Percentiles rank a stretch among this genome's conserved stretches.
phyloP scores from a whole-genome alignment of 2,329 filamentous ascomycete genomes.

The Didymella pinodella region DNA sequence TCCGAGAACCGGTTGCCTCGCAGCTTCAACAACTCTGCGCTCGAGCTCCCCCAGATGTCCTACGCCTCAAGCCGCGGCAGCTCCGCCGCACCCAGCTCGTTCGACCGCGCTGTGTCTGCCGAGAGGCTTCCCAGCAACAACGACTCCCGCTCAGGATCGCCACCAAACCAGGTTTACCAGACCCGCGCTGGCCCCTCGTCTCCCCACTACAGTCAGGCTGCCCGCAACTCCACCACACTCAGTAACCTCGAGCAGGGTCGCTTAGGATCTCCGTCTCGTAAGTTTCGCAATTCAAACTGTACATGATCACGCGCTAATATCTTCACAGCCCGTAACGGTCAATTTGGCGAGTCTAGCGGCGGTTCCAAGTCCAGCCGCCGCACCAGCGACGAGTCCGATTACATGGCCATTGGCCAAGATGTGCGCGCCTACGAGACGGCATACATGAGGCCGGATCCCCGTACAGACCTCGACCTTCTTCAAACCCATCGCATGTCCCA shows the following conservation, averaged over 20 bases:
- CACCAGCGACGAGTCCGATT: conserved; percentile 49
- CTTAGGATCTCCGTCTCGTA: conserved; percentile 40
- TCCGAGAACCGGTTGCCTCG: conserved; percentile 41
- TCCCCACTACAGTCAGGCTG: conserved; percentile 47
- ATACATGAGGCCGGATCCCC: conserved; percentile 47
- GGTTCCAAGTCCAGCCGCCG: conserved; percentile 43
- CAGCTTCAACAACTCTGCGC: conserved; percentile 44
- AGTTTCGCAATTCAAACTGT: conserved; percentile 8
- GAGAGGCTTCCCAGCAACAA: conserved; percentile 44
- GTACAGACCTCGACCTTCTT: conserved; percentile 52
- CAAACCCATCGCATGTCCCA: conserved; percentile 59
- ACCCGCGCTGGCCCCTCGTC: conserved; percentile 44
- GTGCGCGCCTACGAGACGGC: conserved; percentile 46
- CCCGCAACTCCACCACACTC: conserved; percentile 45
- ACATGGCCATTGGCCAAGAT: conserved; percentile 39
- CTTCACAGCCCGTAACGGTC: conserved; percentile 34
- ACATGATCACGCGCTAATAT: conserved; percentile 11
- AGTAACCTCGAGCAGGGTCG: conserved; percentile 43
- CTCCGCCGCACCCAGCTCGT: conserved; percentile 47
- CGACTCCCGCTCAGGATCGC: conserved; percentile 42
- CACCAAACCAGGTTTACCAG: conserved; percentile 26
- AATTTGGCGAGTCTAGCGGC: conserved; percentile 24
- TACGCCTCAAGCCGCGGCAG: conserved; percentile 47
- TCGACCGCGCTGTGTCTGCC: conserved; percentile 51
- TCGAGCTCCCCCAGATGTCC: conserved; percentile 43